Base-by-base conservation (phyloP, 768 basidiomycete genomes). In the Tulasnella sp. region DNA sequence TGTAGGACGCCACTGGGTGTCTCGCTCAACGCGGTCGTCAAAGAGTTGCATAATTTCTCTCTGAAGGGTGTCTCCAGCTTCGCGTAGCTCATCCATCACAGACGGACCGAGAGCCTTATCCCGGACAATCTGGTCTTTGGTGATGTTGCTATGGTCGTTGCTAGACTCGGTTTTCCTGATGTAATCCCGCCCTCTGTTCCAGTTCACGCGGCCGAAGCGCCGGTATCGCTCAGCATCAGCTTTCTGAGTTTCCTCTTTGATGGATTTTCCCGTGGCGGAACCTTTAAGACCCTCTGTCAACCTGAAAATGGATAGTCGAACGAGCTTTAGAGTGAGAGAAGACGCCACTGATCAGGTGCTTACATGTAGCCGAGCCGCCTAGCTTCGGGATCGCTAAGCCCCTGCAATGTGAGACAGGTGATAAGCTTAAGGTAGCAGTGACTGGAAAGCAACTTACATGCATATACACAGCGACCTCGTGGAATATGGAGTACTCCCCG, bases 351-450 rank as follows among this genome's bases (percentile, higher is more conserved):
- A 23, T 0, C 35, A 48, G 7, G 10, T 20, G 0, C 73, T 35
- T 74, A 74, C 73, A 74, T 74, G 46, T 74, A 51, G 3, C 73
- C 73, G 51, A 74, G 44, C 13, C 73, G 73, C 0, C 51, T 74
- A 1, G 73, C 39, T 23, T 74, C 73, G 1, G 16, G 73, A 16
- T 51, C 26, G 46, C 73, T n/a, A 3, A 74, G 5, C 9, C 73
- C 73, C 73, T 74, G 26, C 23, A 6, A 32, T n/a, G 3, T 0
- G 18, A 9, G 15, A 5, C 26, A 11, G 6, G n/a, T 1, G 5
- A 46, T 44, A 26, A 23, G 29, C 11, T 5, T 9, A 23, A 5
- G 44, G 44, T 18, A 16, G 29, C 16, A 42, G n/a, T 32, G 7
- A 3, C 16, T 13, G 6, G 11, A 51, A 6, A 26, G 35, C 1